Conservation (phyloP, 2,329 filamentous ascomycete genomes). For the Aspergillus ochraceus region DNA sequence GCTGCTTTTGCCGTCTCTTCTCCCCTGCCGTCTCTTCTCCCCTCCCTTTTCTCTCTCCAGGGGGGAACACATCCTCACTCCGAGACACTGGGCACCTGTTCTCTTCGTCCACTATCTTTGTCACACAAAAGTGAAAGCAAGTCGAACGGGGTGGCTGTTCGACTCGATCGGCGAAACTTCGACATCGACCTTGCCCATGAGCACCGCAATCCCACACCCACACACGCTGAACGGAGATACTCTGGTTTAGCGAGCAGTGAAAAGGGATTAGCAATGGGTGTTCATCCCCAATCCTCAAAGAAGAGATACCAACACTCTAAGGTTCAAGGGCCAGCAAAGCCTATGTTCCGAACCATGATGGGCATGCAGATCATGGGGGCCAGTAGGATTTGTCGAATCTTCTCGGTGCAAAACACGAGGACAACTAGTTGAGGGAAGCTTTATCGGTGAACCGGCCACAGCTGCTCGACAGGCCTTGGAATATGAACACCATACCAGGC, state of each 20-base stretch:
- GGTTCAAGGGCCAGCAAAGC: neutral
- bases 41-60: constrained; percentile 1
- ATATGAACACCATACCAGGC: neutral
- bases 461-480: neutral
- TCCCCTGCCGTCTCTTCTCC: constrained; percentile 3
- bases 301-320: neutral
- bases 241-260: neutral
- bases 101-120: neutral
- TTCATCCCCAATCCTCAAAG: neutral
- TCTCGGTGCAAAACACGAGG: neutral
- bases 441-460: neutral
- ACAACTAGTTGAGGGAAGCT: neutral
- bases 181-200: neutral
- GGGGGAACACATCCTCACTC: neutral
- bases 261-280: neutral
- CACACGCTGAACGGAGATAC: neutral
- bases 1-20: constrained; percentile 7
- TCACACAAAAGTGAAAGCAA: neutral
- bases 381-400: neutral
- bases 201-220: neutral
- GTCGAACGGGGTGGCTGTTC: neutral
- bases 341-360: neutral
- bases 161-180: neutral
- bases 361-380: neutral
- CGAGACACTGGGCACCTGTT: neutral